Evolutionary conservation across 78 protist species (phyloP).

Genomic region (Planoprotostelium fungivorum): DNA sequence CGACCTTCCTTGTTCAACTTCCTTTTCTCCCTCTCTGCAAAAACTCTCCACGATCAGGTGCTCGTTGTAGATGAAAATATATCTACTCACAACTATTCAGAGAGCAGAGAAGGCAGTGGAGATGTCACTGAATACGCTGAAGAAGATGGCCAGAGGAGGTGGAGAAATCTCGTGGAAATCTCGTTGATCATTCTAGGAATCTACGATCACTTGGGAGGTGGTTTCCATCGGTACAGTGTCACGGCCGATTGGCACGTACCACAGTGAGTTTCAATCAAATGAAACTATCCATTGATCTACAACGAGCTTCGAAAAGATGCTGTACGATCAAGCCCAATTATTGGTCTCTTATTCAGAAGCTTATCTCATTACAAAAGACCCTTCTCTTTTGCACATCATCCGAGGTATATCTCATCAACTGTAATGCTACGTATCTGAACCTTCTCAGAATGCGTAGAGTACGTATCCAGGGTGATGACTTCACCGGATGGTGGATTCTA

Average conservation of each 20-base stretch:
- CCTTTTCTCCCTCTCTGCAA: constrained; percentile 11
- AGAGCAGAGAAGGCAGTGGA: neutral
- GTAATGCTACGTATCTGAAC: no score
- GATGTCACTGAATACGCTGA: constrained; percentile 31
- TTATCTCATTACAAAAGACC: constrained; percentile 17
- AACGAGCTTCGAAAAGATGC: constrained; percentile 75
- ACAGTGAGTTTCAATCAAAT: constrained; percentile 20
- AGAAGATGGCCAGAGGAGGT: constrained; percentile 69
- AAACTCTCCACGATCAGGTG: no score
- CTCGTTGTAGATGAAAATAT: no score
- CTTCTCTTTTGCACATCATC: neutral
- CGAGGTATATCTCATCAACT: neutral
- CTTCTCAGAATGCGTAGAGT: no score
- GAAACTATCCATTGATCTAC: neutral
- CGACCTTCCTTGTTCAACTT: constrained; percentile 45
- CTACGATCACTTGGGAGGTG: constrained; percentile 80
- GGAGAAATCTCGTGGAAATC: no score
- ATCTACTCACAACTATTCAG: no score
- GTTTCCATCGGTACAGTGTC: constrained; percentile 74
- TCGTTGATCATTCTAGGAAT: no score
- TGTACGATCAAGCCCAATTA: constrained; percentile 74
- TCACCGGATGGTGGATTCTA: constrained; percentile 43
- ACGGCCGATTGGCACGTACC: constrained; percentile 69
- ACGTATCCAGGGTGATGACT: constrained; percentile 26
- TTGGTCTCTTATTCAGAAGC: constrained; percentile 58